phyloP scores from a whole-genome alignment of 441 rosid species.

The Pelargonium cotyledonis region DNA sequence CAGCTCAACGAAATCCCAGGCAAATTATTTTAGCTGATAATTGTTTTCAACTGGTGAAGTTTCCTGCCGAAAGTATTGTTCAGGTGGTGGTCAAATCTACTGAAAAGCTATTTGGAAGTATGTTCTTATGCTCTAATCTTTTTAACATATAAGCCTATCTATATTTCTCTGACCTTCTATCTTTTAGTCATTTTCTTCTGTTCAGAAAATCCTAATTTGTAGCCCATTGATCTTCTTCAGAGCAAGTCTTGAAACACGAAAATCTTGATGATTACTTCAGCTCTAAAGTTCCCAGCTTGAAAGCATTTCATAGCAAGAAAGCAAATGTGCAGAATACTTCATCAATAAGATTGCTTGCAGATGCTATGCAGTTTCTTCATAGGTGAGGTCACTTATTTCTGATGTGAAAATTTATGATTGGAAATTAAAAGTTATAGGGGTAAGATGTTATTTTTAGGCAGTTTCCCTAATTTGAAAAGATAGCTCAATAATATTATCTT shows the following conservation, averaged over 20 bases:
- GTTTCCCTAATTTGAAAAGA: no score
- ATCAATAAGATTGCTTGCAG: conserved; percentile 45
- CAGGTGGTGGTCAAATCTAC: conserved; percentile 73
- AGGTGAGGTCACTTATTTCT: conserved; percentile 36
- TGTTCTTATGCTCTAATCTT: conserved; percentile 22
- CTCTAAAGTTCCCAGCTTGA: conserved; percentile 84
- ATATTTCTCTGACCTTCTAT: conserved; percentile 7
- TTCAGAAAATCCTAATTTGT: conserved; percentile 3
- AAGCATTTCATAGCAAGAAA: conserved; percentile 44
- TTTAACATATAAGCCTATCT: neutral
- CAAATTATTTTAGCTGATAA: conserved; percentile 88
- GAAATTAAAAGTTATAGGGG: neutral
- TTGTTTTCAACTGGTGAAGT: conserved; percentile 64
- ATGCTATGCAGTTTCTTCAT: conserved; percentile 55
- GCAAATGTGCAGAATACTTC: conserved; percentile 41
- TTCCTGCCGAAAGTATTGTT: conserved; percentile 58
- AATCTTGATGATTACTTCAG: conserved; percentile 45
- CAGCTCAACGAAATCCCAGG: conserved; percentile 70
- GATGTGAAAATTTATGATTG: neutral
- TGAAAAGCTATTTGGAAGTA: conserved; percentile 90
- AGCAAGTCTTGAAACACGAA: conserved; percentile 84
- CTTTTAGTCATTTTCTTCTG: conserved; percentile 13
- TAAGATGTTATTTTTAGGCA: no score
- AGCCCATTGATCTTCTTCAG: conserved; percentile 31
- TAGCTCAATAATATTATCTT: no score